Evolutionary conservation across 306 rosid species (phyloP), one percentile per base, ranked within the genome.

Genomic region (Gillenia trifoliata): DNA sequence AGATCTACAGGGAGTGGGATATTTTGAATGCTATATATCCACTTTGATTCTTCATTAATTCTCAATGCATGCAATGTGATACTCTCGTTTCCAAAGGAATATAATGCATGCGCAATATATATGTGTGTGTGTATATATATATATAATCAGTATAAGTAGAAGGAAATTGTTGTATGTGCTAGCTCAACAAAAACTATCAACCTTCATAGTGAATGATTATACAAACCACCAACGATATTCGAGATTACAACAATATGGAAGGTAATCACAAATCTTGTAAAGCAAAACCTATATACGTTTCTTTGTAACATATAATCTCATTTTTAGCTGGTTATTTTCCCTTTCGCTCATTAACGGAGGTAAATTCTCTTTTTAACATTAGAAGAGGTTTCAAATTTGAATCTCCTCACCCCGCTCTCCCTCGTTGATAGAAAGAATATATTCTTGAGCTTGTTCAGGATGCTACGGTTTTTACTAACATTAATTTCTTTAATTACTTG

Each of bases 21-120:
- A 36, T 36, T 36, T 36, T 36, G 9, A 36, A 8, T 36, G 41
- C 41, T 36, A 36, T 11, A 36, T 8, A 36, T 20, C 60, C 60
- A 41, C 47, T 52, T 25, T 23, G 71, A 66, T 66, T 66, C 41
- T 66, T 25, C 71, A 66, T 66, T 41, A 66, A 66, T 13, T 66
- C 34, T 66, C 22, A 41, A 25, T 41, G 71, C 71, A 41, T 40
- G 34, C 54, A 13, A 31, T 41, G 5, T 19, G 61, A 68, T 47
- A 47, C 43, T 47, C 40, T 29, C 11, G 23, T 11, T 68, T 4
- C 40, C 40, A n/a, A 10, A 68, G 0, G 11, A 36, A 36, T 36
- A 45, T 17, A 68, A 28, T 8, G 11, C 36, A 25, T 43, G 71
- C 56, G 13, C 19, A 13, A 43, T 26, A n/a, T n/a, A n/a, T n/a